These are phyloP conservation scores for Mycena metata DNA, from an alignment of 768 basidiomycete species.

Conservation along the genomic window DNA sequence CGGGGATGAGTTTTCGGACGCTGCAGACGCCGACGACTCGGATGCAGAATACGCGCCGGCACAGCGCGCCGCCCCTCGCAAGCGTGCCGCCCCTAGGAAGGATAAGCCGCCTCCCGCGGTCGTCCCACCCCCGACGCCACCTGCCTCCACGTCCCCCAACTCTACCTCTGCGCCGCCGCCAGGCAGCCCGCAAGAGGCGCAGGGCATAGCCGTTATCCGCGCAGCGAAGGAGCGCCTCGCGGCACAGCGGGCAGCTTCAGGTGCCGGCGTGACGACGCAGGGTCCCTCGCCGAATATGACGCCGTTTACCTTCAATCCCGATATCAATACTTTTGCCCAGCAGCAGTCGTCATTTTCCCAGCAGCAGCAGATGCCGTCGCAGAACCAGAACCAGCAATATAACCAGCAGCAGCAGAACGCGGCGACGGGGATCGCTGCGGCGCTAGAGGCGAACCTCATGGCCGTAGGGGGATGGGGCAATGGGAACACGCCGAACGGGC, in stretches of 20 bases:
- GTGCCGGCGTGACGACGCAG: background rate
- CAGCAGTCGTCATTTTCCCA: background rate
- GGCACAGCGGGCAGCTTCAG: background rate
- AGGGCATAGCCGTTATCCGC: background rate
- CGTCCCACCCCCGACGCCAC: conserved; percentile 20
- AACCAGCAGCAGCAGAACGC: conserved; percentile 15
- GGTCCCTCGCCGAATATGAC: background rate
- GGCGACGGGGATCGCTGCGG: conserved; percentile 21
- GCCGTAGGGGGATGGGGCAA: background rate
- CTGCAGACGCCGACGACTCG: conserved; percentile 24
- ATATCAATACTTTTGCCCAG: background rate
- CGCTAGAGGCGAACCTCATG: conserved; percentile 24
- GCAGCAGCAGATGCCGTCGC: background rate
- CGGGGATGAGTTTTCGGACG: conserved; percentile 34
- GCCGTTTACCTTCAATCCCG: conserved; percentile 14
- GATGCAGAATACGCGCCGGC: conserved; percentile 37
- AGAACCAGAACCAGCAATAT: background rate
- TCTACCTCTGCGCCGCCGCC: conserved; percentile 6
- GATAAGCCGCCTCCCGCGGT: background rate
- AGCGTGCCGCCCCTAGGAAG: conserved; percentile 21
- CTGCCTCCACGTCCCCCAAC: conserved; percentile 14
- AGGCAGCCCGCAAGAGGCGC: background rate
- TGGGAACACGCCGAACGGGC: conserved; percentile 3
- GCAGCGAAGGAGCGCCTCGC: conserved; percentile 20
- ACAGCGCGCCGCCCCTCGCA: conserved; percentile 14